These are phyloP conservation scores for Trichoderma sp. DNA, from an alignment of 2,329 filamentous ascomycete genomes.

Conservation along the genomic window DNA sequence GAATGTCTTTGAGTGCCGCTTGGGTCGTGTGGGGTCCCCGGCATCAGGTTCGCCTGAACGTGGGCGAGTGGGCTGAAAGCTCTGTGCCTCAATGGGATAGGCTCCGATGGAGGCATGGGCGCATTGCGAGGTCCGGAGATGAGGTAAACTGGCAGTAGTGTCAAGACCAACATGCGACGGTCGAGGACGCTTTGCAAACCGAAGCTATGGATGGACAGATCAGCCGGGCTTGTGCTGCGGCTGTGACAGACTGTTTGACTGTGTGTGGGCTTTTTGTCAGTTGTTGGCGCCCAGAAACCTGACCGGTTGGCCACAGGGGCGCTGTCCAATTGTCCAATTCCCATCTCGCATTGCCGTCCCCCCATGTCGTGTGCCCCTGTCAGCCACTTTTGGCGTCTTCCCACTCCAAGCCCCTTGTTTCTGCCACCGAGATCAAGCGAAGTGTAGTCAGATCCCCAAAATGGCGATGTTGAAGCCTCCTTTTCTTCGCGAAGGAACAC, in stretches of 20 bases:
- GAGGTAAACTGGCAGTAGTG: not conserved
- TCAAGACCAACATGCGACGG: not conserved
- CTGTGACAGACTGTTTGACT: not conserved
- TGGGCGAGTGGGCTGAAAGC: not conserved
- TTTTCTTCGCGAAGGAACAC: not conserved
- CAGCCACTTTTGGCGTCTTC: slow-evolving; percentile 12
- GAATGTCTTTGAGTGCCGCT: slow-evolving; percentile 5
- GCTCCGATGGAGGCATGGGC: not conserved
- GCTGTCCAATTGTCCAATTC: slow-evolving; percentile 14
- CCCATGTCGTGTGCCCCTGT: slow-evolving; percentile 11
- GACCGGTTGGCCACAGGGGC: slow-evolving; percentile 6
- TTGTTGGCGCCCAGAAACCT: slow-evolving; percentile 6
- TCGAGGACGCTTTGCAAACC: not conserved
- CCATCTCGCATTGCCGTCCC: slow-evolving; percentile 1
- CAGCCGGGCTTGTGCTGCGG: not conserved
- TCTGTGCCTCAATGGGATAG: not conserved
- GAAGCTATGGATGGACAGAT: not conserved
- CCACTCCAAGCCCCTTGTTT: not conserved
- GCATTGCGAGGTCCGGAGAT: not conserved
- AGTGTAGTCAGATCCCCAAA: slow-evolving; percentile 1
- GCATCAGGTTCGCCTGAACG: not conserved
- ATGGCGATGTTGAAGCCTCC: not conserved
- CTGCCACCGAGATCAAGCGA: not conserved
- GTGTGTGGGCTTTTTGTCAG: not conserved
- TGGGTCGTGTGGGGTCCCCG: slow-evolving; percentile 18